These are phyloP conservation scores for Penicillium arizonense DNA, from an alignment of 495 filamentous ascomycete genomes.

Conservation along the genomic window DNA sequence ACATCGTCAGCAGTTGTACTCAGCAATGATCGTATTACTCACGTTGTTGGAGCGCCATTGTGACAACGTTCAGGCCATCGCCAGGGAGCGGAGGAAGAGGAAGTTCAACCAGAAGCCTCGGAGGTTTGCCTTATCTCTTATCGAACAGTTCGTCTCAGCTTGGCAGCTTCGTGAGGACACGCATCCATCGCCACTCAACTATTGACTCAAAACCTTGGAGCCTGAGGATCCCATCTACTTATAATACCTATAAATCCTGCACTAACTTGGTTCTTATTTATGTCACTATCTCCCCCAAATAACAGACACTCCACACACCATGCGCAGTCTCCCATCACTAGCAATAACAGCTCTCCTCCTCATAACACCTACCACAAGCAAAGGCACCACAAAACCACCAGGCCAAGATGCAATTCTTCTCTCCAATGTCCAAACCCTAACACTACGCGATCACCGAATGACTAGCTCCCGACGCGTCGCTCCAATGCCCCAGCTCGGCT, in stretches of 20 bases:
- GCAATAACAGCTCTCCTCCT: constrained; percentile 24
- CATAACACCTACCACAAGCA: constrained; percentile 22
- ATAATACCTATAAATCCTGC: no score
- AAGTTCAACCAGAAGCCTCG: constrained; percentile 12
- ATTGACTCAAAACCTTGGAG: neutral
- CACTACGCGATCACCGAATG: constrained; percentile 58
- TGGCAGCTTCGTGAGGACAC: neutral
- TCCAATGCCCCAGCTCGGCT: constrained; percentile 79
- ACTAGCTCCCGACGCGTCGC: constrained; percentile 77
- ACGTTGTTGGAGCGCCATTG: constrained; percentile 40
- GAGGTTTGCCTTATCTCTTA: constrained; percentile 23
- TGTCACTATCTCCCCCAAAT: no score
- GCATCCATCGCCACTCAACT: neutral
- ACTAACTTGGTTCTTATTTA: neutral
- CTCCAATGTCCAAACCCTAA: constrained; percentile 74
- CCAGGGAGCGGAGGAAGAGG: constrained; percentile 12
- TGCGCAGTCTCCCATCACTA: constrained; percentile 1
- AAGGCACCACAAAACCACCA: constrained; percentile 31
- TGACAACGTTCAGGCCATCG: constrained; percentile 30
- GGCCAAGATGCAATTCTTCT: constrained; percentile 66
- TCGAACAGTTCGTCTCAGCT: neutral
- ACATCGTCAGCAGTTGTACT: constrained; percentile 13
- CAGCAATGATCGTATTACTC: constrained; percentile 8
- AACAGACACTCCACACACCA: neutral
- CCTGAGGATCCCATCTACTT: neutral